A percentile compares a stretch with the other conserved stretches of the same genome.
These are phyloP conservation scores for Heracleum sosnowskyi DNA, from an alignment of 129 eudicot genomes.

Conservation along the genomic window DNA sequence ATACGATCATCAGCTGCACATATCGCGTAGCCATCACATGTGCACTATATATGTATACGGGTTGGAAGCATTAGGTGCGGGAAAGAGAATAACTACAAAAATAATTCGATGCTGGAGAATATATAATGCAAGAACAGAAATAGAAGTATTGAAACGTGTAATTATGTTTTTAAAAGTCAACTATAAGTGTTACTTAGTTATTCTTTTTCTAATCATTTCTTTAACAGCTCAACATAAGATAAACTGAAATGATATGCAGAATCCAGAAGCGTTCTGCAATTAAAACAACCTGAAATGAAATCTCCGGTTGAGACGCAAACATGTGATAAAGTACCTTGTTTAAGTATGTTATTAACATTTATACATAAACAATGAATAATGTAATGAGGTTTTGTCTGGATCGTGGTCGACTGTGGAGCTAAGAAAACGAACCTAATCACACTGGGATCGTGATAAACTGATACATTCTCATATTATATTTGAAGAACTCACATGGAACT, in stretches of 20 bases:
- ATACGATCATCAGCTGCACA: neutral
- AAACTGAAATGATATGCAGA: neutral
- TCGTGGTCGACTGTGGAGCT: neutral
- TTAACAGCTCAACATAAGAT: neutral
- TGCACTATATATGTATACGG: neutral
- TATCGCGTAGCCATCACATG: neutral
- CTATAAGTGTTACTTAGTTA: neutral
- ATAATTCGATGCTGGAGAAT: neutral
- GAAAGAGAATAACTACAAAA: neutral
- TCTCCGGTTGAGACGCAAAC: constrained; percentile 1
- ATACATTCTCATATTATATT: neutral
- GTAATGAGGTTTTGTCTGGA: neutral
- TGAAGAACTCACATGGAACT: neutral
- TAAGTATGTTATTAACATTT: neutral
- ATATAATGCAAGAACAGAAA: neutral
- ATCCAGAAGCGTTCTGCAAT: neutral
- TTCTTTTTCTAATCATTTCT: neutral
- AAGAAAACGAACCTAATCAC: neutral
- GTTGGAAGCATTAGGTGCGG: neutral
- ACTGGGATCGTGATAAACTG: neutral
- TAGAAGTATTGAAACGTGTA: neutral
- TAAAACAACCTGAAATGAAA: neutral
- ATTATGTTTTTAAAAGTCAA: neutral
- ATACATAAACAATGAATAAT: neutral
- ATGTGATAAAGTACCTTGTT: neutral